Percentiles rank a stretch among this genome's conserved stretches.
Conservation (phyloP, 805 yeast species). For the Clavispora vitiphila region DNA sequence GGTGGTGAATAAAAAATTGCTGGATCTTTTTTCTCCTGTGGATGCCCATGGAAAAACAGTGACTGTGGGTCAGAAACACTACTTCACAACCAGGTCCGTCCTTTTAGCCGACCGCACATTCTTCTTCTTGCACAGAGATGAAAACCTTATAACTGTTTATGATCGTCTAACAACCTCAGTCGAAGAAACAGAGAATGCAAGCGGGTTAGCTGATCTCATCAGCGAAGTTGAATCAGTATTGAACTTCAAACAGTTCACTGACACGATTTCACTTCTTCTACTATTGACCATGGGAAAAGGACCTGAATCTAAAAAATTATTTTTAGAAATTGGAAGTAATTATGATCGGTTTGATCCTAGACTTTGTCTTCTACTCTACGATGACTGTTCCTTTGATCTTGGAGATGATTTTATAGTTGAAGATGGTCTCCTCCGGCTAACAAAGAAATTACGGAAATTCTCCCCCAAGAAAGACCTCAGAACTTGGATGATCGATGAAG, state of each 20-base stretch:
- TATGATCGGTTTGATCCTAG: slow-evolving; percentile 6
- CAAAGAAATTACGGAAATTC: not conserved
- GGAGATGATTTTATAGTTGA: slow-evolving; percentile 5
- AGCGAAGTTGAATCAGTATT: not conserved
- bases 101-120: not conserved
- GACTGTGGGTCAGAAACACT: not conserved
- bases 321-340: not conserved
- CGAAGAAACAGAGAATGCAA: not conserved
- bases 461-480: slow-evolving; percentile 1
- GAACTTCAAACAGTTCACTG: not conserved
- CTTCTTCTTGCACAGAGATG: not conserved
- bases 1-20: not conserved
- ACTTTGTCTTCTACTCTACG: slow-evolving; percentile 5
- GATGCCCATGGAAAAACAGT: not conserved
- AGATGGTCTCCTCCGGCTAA: not conserved
- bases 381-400: not conserved
- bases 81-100: not conserved
- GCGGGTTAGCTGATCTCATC: not conserved
- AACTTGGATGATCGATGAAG: slow-evolving; percentile 9
- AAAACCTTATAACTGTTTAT: not conserved
- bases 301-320: not conserved
- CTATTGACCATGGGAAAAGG: not conserved
- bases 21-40: not conserved
- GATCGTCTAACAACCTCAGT: not conserved
- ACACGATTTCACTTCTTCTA: not conserved